Evolutionary conservation across 257 asterid species (phyloP), one percentile per base, ranked within the genome.

Genomic region (Przewalskia tangutica): DNA sequence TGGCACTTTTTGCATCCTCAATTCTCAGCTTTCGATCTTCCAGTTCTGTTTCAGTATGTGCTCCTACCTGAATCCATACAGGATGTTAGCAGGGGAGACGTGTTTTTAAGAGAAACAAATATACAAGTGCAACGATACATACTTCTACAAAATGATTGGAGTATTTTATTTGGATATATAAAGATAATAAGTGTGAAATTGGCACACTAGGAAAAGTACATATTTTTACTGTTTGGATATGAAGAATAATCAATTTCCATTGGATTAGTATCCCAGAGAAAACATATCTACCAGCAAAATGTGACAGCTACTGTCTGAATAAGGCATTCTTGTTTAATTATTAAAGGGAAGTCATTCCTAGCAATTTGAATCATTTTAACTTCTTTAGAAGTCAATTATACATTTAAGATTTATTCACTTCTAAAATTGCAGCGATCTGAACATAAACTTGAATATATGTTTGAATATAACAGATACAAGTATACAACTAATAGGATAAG

Each of bases 1-100:
- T 94, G 79, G 98, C 98, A 88, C 79, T 88, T 87, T 89, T 96
- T 20, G 99, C 98, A 87, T 96, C 99, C 89, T 96, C 98, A 66
- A 92, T 85, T 87, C 97, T 89, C 86, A 96, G 89, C 85, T 94
- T 96, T 10, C 95, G 91, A 75, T 96, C 99, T 89, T 93, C 98
- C 55, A 96, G 91, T 88, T 96, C 98, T 38, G 91, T 75, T 86
- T 96, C 99, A 50, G 98, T 94, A 87, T 96, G 97, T 82, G 93
- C 99, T 77, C 99, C 98, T 12, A 96, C 89, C 91, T 88, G 71
- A 83, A 44, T 62, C 55, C 71, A 48, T 18, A 73, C 16, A 50
- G 83, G n/a, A 7, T 48, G 50, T 80, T 80, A 34, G 11, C 56
- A 71, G 58, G 6, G 2, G 6, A 44, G 55, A 71, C 46, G 0